These are phyloP conservation scores for Podospora sp. DNA, from an alignment of 495 filamentous ascomycete genomes.

Conservation along the genomic window DNA sequence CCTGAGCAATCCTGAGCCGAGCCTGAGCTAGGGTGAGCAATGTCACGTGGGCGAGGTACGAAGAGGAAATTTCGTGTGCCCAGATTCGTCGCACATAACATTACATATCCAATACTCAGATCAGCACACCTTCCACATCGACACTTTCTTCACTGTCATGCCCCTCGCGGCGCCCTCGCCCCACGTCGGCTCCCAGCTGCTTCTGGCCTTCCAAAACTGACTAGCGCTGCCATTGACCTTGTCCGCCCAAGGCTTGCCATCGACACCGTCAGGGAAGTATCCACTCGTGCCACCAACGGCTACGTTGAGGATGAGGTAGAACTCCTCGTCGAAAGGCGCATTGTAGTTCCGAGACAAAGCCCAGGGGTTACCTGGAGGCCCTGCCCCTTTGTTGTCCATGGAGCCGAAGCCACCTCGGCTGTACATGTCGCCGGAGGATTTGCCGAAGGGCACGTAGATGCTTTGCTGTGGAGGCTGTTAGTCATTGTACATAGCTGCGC, in stretches of 20 bases:
- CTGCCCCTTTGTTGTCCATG: constrained; percentile 56
- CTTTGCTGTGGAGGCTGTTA: constrained; percentile 49
- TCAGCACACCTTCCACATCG: constrained; percentile 35
- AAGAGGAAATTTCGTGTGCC: no score
- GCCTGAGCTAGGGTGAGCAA: no score
- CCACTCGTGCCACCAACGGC: constrained; percentile 67
- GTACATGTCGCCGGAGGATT: constrained; percentile 52
- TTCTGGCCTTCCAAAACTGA: constrained; percentile 60
- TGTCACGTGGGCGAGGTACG: no score
- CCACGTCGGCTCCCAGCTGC: constrained; percentile 68
- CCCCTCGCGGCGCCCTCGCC: constrained; percentile 45
- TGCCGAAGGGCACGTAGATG: constrained; percentile 59
- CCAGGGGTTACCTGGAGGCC: constrained; percentile 51
- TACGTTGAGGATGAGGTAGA: constrained; percentile 69
- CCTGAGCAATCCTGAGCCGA: no score
- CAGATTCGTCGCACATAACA: no score
- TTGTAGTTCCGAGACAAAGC: constrained; percentile 31
- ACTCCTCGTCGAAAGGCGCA: constrained; percentile 68
- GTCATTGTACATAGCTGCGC: no score
- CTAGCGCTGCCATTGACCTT: constrained; percentile 46
- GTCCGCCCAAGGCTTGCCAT: constrained; percentile 69
- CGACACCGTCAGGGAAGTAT: constrained; percentile 61
- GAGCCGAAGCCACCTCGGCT: constrained; percentile 58
- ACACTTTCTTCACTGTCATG: constrained; percentile 64
- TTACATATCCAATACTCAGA: no score